Conservation (phyloP, 768 basidiomycete species). For the Phlebiopsis flavidoalba region DNA sequence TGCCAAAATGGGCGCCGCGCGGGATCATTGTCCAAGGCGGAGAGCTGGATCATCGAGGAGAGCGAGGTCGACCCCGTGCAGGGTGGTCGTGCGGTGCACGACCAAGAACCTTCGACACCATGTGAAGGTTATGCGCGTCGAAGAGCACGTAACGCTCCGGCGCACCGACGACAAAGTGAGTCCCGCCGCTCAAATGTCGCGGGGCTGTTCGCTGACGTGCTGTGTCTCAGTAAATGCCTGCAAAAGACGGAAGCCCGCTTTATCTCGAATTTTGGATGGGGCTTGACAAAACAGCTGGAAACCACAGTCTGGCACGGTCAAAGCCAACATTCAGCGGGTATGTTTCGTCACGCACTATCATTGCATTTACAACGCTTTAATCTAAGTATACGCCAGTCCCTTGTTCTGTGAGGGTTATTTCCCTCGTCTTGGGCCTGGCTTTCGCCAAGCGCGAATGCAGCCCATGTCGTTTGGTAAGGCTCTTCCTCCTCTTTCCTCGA, state of each 20-base stretch:
- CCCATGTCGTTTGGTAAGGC: conserved; percentile 40
- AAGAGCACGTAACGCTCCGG: conserved; percentile 72
- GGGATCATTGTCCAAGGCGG: conserved; percentile 79
- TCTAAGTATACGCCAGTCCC: conserved; percentile 48
- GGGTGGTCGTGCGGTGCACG: conserved; percentile 65
- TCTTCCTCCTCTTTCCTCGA: conserved; percentile 26
- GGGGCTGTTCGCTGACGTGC: background rate
- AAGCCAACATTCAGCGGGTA: conserved; percentile 82
- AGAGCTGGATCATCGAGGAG: conserved; percentile 94
- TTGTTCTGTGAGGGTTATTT: conserved; percentile 86
- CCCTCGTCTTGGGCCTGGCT: conserved; percentile 69
- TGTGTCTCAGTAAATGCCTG: conserved; percentile 55
- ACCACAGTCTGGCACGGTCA: conserved; percentile 76
- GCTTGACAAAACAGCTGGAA: conserved; percentile 82
- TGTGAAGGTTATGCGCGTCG: conserved; percentile 90
- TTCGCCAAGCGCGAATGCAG: conserved; percentile 73
- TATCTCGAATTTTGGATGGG: conserved; percentile 88
- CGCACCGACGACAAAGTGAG: conserved; percentile 70
- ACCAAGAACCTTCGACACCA: conserved; percentile 86
- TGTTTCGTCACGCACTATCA: conserved; percentile 19
- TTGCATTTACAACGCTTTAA: background rate
- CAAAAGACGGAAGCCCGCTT: conserved; percentile 87
- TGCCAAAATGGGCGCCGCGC: conserved; percentile 87
- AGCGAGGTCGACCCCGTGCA: conserved; percentile 87
- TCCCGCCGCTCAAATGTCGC: background rate